Percentiles rank a stretch among this genome's conserved stretches.
Conservation (phyloP, 1,284 basidiomycete genomes). For the Tetrapyrgos nigripes region DNA sequence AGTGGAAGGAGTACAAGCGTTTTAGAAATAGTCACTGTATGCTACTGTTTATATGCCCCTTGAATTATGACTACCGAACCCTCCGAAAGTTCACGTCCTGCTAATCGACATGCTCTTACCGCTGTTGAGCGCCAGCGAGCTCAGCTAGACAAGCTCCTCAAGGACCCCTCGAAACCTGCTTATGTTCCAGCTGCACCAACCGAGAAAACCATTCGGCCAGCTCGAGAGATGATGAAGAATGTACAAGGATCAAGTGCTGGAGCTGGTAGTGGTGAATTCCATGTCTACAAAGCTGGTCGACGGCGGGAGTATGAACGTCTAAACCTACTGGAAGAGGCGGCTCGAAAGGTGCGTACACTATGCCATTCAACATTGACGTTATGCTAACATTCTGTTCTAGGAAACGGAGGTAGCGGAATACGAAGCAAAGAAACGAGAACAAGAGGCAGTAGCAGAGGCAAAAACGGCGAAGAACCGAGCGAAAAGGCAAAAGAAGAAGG, state of each 20-base stretch:
- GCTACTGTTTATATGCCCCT: background rate
- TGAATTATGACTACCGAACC: constrained; percentile 9
- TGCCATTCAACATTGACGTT: constrained; percentile 4
- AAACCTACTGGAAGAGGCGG: constrained; percentile 87
- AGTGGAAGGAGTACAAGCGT: background rate
- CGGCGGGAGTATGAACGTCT: constrained; percentile 95
- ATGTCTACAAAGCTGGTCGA: constrained; percentile 97
- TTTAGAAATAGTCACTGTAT: background rate
- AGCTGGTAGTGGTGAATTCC: constrained; percentile 95
- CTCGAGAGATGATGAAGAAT: constrained; percentile 98
- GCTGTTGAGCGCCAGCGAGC: constrained; percentile 76
- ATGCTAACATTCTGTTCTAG: constrained; percentile 43
- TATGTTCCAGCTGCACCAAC: constrained; percentile 77
- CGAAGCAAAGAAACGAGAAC: constrained; percentile 65
- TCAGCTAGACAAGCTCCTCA: constrained; percentile 86
- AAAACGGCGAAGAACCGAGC: constrained; percentile 94
- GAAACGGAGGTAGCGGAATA: constrained; percentile 72
- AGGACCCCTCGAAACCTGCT: constrained; percentile 84
- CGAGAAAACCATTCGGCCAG: constrained; percentile 79
- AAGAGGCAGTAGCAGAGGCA: constrained; percentile 73
- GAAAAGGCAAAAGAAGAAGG: constrained; percentile 91
- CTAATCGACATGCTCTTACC: constrained; percentile 70
- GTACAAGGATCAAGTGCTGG: constrained; percentile 94
- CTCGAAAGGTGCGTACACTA: constrained; percentile 66
- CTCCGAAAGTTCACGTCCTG: constrained; percentile 20